Evolutionary conservation across 192 early-diverging fungal species (phyloP).

Genomic region (Rhizoclosmatium sp.): DNA sequence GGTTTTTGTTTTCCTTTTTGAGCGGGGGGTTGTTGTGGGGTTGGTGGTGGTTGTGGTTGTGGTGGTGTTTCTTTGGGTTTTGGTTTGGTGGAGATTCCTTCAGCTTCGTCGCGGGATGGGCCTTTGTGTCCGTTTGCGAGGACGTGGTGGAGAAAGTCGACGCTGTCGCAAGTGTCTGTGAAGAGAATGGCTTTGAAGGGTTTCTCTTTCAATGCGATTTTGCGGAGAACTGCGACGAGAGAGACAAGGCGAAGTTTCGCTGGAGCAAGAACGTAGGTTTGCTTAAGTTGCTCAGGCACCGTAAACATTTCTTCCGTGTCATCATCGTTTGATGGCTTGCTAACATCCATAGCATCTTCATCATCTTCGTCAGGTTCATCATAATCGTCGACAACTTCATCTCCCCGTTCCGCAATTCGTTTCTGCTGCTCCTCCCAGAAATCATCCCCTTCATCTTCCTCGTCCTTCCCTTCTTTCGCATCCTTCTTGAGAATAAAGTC

Average conservation of each 20-base stretch:
- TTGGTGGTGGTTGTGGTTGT: constrained; percentile 1
- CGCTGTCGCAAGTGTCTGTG: constrained; percentile 88
- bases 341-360: constrained; percentile 19
- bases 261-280: constrained; percentile 83
- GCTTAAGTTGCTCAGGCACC: constrained; percentile 88
- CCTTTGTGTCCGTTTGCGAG: constrained; percentile 70
- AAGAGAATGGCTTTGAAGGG: constrained; percentile 91
- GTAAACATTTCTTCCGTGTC: constrained; percentile 54
- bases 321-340: neutral
- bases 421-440: constrained; percentile 33
- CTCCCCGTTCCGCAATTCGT: neutral
- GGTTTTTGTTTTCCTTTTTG: constrained; percentile 8
- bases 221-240: constrained; percentile 76
- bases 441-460: constrained; percentile 35
- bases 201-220: constrained; percentile 49
- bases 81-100: constrained; percentile 49
- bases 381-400: neutral
- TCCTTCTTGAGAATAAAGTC: constrained; percentile 35
- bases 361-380: constrained; percentile 22
- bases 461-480: constrained; percentile 16
- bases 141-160: constrained; percentile 93
- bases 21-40: neutral
- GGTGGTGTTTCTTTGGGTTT: constrained; percentile 54
- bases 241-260: constrained; percentile 93
- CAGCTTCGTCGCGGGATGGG: constrained; percentile 48